phyloP scores from a whole-genome alignment of 768 basidiomycete species.

The Trametes maxima region DNA sequence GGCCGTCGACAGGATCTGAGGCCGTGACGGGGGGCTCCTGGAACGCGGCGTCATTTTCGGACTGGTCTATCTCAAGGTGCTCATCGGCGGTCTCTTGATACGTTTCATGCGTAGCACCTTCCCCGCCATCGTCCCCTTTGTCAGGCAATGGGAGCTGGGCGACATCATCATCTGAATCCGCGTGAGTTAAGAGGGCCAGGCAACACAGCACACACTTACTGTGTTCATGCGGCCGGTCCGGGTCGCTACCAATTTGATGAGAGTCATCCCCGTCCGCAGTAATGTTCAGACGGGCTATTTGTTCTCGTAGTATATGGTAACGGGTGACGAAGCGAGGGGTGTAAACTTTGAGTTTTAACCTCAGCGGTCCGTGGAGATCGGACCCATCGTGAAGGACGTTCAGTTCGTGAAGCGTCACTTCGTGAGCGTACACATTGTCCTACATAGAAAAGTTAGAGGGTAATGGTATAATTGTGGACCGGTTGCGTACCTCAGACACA shows the following conservation, averaged over 20 bases:
- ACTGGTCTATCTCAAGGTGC: no score
- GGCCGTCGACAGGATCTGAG: no score
- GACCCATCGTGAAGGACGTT: constrained; percentile 70
- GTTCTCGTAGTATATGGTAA: constrained; percentile 64
- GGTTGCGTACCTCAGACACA: constrained; percentile 60
- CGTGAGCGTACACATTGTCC: constrained; percentile 72
- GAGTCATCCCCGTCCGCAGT: constrained; percentile 21
- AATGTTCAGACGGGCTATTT: constrained; percentile 47
- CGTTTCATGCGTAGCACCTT: no score
- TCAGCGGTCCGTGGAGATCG: constrained; percentile 62
- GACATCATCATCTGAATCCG: background rate
- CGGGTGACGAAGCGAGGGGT: constrained; percentile 66
- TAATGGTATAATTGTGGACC: background rate
- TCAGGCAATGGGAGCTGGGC: background rate
- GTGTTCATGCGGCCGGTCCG: constrained; percentile 16
- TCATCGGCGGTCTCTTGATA: no score
- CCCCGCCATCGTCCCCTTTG: no score
- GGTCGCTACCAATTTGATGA: background rate
- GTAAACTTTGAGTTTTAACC: constrained; percentile 51
- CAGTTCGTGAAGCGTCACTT: constrained; percentile 72
- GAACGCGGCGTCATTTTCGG: no score
- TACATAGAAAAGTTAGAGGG: constrained; percentile 29
- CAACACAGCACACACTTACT: constrained; percentile 20
- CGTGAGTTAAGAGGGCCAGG: background rate
- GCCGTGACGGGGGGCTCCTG: no score